Evolutionary conservation across 352 stramenopile species (phyloP).

Genomic region (Pythium sp.): DNA sequence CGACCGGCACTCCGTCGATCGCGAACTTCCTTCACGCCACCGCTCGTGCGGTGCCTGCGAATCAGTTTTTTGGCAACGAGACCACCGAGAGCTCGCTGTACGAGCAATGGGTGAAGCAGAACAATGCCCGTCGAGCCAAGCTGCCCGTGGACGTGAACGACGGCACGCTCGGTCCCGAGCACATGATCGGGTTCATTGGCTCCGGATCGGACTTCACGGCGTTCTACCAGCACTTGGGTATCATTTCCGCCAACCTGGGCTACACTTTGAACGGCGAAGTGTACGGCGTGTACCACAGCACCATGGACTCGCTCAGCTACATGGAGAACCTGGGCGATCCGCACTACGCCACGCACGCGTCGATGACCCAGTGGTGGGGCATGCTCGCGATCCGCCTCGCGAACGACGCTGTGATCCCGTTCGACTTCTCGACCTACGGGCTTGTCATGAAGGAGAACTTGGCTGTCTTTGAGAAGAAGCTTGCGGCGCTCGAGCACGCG

Average conservation of each 20-base stretch:
- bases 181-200: conserved; percentile 45
- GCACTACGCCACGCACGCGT: conserved; percentile 46
- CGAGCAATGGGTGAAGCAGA: conserved; percentile 30
- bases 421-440: conserved; percentile 69
- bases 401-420: conserved; percentile 51
- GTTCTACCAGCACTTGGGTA: conserved; percentile 80
- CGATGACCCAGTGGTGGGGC: conserved; percentile 57
- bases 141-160: conserved; percentile 21
- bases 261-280: conserved; percentile 30
- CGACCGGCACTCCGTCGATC: conserved; percentile 69
- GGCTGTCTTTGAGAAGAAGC: conserved; percentile 23
- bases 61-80: conserved; percentile 34
- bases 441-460: conserved; percentile 55
- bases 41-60: conserved; percentile 49
- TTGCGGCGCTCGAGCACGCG: conserved; percentile 12
- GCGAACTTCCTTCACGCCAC: conserved; percentile 51
- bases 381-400: conserved; percentile 58
- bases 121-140: conserved; percentile 11
- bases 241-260: conserved; percentile 67
- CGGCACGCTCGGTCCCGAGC: conserved; percentile 32
- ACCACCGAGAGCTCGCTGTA: conserved; percentile 28
- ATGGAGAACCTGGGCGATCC: conserved; percentile 57
- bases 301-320: conserved; percentile 83
- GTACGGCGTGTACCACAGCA: conserved; percentile 84
- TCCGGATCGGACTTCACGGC: conserved; percentile 64